These are phyloP conservation scores for Schizosaccharomyces japonicus DNA, from an alignment of 805 yeast genomes.

Conservation along the genomic window DNA sequence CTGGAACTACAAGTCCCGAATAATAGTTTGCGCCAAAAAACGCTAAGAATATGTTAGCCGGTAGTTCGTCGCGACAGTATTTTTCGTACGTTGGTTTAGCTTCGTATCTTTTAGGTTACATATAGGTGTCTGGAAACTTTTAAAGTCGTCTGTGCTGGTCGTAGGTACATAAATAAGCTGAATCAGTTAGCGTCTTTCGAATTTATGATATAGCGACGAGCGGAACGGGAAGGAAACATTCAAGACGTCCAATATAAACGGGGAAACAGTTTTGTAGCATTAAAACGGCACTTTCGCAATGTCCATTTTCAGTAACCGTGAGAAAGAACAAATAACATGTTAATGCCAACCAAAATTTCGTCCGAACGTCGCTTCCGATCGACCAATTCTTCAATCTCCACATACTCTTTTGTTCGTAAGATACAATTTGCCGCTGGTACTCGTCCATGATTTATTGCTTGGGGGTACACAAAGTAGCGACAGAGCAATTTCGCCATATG, in stretches of 20 bases:
- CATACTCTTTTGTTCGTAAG: not conserved
- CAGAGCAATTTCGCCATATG: not conserved
- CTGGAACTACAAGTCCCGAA: not conserved
- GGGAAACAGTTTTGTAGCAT: too few species aligned
- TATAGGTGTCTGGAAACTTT: not conserved
- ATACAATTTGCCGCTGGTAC: not conserved
- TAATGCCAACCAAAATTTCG: too few species aligned
- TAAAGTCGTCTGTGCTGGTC: not conserved
- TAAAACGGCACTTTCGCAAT: too few species aligned
- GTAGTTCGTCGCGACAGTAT: not conserved
- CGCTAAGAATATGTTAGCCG: not conserved
- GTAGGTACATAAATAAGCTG: not conserved
- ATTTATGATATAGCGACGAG: too few species aligned
- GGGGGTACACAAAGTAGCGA: not conserved
- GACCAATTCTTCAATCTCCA: too few species aligned
- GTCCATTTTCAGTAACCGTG: too few species aligned
- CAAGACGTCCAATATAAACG: too few species aligned
- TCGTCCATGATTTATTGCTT: not conserved
- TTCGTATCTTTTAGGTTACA: not conserved
- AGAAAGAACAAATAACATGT: too few species aligned
- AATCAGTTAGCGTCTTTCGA: not conserved
- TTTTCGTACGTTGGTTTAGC: not conserved
- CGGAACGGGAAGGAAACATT: too few species aligned
- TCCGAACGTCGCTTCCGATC: too few species aligned
- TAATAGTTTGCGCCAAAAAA: conserved; percentile 2